A percentile compares a stretch with the other conserved stretches of the same genome.
phyloP scores from a whole-genome alignment of 78 protist genomes.

The Polysphondylium violaceum region DNA sequence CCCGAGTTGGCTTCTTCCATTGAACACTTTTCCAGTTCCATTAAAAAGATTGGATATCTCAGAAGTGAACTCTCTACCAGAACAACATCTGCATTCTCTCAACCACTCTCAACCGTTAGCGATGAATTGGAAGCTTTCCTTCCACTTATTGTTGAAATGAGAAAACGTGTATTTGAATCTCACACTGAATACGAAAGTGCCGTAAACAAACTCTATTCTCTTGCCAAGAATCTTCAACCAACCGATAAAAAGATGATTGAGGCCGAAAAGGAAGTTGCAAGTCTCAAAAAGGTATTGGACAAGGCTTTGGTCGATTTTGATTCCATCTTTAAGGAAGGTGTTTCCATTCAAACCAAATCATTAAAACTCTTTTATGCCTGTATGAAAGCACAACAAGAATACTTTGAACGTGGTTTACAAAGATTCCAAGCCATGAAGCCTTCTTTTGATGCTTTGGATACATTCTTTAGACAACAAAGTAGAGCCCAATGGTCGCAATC shows the following conservation, averaged over 20 bases:
- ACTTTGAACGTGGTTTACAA: constrained; percentile 65
- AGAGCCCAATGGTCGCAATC: constrained; percentile 36
- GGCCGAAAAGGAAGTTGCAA: constrained; percentile 45
- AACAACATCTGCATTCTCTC: constrained; percentile 22
- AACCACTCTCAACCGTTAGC: constrained; percentile 15
- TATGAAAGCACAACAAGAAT: constrained; percentile 78
- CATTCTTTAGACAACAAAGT: constrained; percentile 48
- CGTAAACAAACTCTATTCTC: constrained; percentile 27
- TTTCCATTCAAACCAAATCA: constrained; percentile 44
- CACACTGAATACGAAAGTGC: constrained; percentile 49
- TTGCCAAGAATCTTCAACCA: constrained; percentile 55
- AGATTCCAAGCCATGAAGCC: constrained; percentile 63
- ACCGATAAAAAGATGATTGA: constrained; percentile 64
- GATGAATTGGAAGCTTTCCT: constrained; percentile 54
- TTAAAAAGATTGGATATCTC: constrained; percentile 48
- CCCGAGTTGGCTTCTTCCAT: constrained; percentile 2
- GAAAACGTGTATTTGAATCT: constrained; percentile 62
- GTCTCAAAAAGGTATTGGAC: constrained; percentile 30
- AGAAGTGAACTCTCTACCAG: constrained; percentile 36
- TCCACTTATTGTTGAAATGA: constrained; percentile 48
- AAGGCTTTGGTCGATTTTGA: constrained; percentile 36
- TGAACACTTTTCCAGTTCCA: constrained; percentile 40
- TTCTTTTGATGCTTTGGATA: constrained; percentile 50
- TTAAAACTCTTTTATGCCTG: constrained; percentile 47
- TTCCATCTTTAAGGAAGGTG: constrained; percentile 44